Evolutionary conservation across 495 filamentous ascomycete genomes (phyloP).

Genomic region (Tuber melanosporum): DNA sequence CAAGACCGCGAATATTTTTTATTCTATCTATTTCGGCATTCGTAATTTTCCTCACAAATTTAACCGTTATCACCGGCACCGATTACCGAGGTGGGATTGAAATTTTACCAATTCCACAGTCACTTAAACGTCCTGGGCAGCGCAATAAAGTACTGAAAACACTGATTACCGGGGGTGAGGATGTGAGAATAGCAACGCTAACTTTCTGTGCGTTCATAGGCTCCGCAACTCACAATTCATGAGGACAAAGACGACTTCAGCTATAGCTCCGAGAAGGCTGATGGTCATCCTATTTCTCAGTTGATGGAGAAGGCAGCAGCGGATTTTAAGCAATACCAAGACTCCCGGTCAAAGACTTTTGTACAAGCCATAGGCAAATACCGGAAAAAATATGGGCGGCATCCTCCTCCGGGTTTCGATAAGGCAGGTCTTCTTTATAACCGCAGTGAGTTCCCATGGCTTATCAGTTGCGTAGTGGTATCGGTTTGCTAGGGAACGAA

Average conservation of each 20-base stretch:
- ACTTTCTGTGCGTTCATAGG: neutral
- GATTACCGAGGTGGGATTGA: conserved; percentile 19
- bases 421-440: conserved; percentile 16
- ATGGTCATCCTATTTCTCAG: conserved; percentile 20
- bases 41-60: conserved; percentile 22
- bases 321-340: conserved; percentile 19
- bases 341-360: conserved; percentile 46
- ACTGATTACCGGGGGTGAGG: neutral
- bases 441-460: neutral
- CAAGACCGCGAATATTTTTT: conserved; percentile 15
- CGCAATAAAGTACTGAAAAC: neutral
- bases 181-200: neutral
- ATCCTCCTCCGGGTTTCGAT: conserved; percentile 68
- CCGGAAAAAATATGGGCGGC: conserved; percentile 56
- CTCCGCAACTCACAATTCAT: neutral
- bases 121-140: conserved; percentile 13
- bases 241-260: conserved; percentile 17
- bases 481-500: conserved; percentile 54
- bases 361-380: conserved; percentile 57
- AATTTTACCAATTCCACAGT: conserved; percentile 11
- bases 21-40: conserved; percentile 16
- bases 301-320: conserved; percentile 26
- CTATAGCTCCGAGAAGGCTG: neutral
- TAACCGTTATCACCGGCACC: conserved; percentile 21
- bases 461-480: conserved; percentile 51